These are phyloP conservation scores for Conringia planisiliqua DNA, from an alignment of 345 rosid species.

Conservation along the genomic window DNA sequence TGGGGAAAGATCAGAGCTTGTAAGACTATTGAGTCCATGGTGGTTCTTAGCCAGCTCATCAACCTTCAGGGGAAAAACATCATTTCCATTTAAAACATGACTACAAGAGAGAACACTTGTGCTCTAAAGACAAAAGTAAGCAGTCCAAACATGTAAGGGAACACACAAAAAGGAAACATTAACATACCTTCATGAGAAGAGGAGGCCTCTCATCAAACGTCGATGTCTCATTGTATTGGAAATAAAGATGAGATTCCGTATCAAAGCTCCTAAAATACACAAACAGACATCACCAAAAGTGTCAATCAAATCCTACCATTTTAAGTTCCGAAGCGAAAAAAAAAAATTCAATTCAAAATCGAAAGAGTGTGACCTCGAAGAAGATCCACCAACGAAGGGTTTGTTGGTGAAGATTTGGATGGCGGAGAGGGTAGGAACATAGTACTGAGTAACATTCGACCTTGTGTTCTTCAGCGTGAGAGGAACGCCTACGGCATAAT, in stretches of 20 bases:
- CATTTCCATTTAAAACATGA: background rate
- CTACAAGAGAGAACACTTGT: background rate
- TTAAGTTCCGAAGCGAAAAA: background rate
- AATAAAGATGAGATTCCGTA: background rate
- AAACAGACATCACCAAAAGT: background rate
- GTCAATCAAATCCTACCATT: background rate
- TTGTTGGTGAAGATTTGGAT: slow-evolving; percentile 16
- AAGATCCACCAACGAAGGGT: background rate
- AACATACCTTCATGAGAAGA: background rate
- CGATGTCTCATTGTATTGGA: background rate
- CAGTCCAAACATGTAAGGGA: no score
- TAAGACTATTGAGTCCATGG: background rate
- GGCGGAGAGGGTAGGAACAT: slow-evolving; percentile 7
- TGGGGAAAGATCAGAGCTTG: background rate
- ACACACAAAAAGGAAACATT: background rate
- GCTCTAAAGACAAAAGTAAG: background rate
- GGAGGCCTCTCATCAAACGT: background rate
- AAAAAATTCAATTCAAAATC: background rate
- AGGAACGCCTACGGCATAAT: background rate
- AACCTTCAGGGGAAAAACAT: background rate
- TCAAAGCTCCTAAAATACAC: slow-evolving; percentile 4
- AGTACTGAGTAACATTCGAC: background rate
- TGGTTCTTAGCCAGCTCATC: background rate
- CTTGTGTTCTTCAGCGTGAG: background rate
- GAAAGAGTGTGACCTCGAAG: background rate